phyloP scores from a whole-genome alignment of 495 filamentous ascomycete species.

The Pseudomonodictys pantanalensis region DNA sequence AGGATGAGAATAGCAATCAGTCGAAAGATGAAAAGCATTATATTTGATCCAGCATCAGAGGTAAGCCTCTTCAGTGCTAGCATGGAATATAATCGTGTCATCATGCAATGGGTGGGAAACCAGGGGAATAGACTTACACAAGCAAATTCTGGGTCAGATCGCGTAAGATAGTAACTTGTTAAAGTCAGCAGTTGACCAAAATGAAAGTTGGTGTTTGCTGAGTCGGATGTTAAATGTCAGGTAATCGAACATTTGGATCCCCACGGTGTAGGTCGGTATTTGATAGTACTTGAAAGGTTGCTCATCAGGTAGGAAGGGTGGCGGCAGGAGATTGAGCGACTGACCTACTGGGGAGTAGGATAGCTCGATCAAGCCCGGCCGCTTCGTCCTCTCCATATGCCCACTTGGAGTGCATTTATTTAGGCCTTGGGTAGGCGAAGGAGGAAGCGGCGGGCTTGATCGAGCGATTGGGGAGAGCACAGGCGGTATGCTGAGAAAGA shows the following conservation, averaged over 20 bases:
- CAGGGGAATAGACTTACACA: conserved; percentile 7
- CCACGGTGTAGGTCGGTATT: conserved; percentile 28
- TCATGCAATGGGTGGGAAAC: conserved; percentile 4
- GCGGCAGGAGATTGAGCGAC: no score
- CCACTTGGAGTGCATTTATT: no score
- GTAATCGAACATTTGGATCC: conserved; percentile 32
- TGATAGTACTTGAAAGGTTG: conserved; percentile 29
- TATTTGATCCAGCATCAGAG: conserved; percentile 19
- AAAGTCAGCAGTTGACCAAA: no score
- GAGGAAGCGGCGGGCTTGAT: no score
- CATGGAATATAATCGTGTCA: conserved; percentile 29
- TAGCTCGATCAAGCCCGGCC: no score
- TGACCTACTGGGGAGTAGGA: no score
- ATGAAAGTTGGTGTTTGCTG: neutral
- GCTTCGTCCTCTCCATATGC: no score
- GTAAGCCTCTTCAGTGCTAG: conserved; percentile 24
- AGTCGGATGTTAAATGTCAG: conserved; percentile 12
- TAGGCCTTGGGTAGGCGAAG: no score
- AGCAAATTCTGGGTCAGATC: no score
- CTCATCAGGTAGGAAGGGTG: conserved; percentile 18
- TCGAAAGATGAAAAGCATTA: conserved; percentile 34
- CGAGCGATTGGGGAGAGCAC: no score
- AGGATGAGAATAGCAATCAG: conserved; percentile 16
- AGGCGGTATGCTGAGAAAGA: no score
- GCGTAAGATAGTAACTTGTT: no score